Base-by-base conservation (phyloP, 352 stramenopile species). In the Globisporangium spinosum region DNA sequence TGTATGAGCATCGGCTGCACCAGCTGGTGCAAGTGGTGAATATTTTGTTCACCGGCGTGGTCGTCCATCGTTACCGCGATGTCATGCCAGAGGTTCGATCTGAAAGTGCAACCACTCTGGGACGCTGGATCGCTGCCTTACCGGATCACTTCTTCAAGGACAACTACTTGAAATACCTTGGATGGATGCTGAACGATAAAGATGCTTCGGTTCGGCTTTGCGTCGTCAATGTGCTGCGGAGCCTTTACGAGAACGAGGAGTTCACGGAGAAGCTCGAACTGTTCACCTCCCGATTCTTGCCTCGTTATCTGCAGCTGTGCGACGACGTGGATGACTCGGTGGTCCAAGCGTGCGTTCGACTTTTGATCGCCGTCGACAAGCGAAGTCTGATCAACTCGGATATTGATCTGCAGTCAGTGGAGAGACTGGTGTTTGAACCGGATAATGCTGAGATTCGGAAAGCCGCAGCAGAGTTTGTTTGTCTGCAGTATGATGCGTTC, bases 121-220 rank as follows among this genome's bases (percentile, higher is more conserved):
- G 85, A 0, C 71, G 87, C 49, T 97, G 96, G 86, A 93, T 91
- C 35, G 76, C 86, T 12, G 78, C 88, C 15, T 66, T 97, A 22
- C 93, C 95, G 0, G 89, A 97, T 40, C 77, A 97, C 0, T 99
- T 97, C 62, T 72, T 98, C 38, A 93, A 93, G 57, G 89, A 98
- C 68, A 97, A 95, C 66, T 98, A 96, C 67, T 73, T 99, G 60
- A 99, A 99, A 74, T 98, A 98, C 74, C 85, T 98, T 60, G 96
- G 93, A 5, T 99, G 96, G 96, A 90, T 98, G 68, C 67, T 98
- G 53, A 96, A 90, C 65, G 94, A 98, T 79, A 98, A 98, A 72
- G 78, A 88, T 55, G 76, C 79, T 0, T 45, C 65, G 13, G 96
- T 98, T 40, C 93, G 96, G 15, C 62, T 90, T 20, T 80, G 87